Evolutionary conservation across 495 filamentous ascomycete genomes (phyloP).

Genomic region (Cetradonia linearis): DNA sequence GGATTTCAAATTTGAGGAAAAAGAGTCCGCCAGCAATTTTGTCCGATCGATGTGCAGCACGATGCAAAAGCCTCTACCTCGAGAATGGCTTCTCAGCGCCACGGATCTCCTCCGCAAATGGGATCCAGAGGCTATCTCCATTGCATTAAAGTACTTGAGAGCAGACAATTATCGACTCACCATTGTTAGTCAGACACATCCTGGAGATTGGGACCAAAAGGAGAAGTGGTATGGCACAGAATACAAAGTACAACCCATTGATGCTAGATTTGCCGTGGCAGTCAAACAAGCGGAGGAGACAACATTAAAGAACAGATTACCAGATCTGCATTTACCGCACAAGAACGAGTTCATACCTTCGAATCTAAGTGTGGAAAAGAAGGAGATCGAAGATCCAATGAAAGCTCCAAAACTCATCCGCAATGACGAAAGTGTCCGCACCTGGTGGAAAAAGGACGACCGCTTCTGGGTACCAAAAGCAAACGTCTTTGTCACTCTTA

Average conservation of each 20-base stretch:
- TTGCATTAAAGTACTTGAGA: slow-evolving; percentile 62
- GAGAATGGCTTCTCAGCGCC: slow-evolving; percentile 78
- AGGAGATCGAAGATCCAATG: slow-evolving; percentile 63
- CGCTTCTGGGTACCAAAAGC: slow-evolving; percentile 97
- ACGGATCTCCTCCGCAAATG: slow-evolving; percentile 64
- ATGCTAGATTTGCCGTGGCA: slow-evolving; percentile 58
- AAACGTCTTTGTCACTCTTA: slow-evolving; percentile 67
- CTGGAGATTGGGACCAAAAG: slow-evolving; percentile 73
- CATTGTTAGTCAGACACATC: slow-evolving; percentile 71
- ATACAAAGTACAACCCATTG: slow-evolving; percentile 76
- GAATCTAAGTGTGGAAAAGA: slow-evolving; percentile 88
- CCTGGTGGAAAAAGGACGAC: slow-evolving; percentile 99
- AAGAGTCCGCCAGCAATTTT: slow-evolving; percentile 78
- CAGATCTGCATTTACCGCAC: slow-evolving; percentile 76
- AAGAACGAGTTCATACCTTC: slow-evolving; percentile 95
- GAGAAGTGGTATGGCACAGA: slow-evolving; percentile 99
- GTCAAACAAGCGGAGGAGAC: slow-evolving; percentile 53
- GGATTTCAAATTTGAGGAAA: slow-evolving; percentile 90
- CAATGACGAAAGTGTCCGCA: slow-evolving; percentile 68
- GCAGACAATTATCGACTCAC: slow-evolving; percentile 84
- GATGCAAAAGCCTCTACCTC: slow-evolving; percentile 83
- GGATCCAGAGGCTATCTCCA: slow-evolving; percentile 61
- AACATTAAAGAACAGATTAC: slow-evolving; percentile 46
- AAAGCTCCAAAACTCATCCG: slow-evolving; percentile 76
- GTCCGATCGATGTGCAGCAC: slow-evolving; percentile 68